Percentiles rank a stretch among this genome's conserved stretches.
Evolutionary conservation across 2,329 filamentous ascomycete species (phyloP).

Genomic region (Myrmaecium sp.): DNA sequence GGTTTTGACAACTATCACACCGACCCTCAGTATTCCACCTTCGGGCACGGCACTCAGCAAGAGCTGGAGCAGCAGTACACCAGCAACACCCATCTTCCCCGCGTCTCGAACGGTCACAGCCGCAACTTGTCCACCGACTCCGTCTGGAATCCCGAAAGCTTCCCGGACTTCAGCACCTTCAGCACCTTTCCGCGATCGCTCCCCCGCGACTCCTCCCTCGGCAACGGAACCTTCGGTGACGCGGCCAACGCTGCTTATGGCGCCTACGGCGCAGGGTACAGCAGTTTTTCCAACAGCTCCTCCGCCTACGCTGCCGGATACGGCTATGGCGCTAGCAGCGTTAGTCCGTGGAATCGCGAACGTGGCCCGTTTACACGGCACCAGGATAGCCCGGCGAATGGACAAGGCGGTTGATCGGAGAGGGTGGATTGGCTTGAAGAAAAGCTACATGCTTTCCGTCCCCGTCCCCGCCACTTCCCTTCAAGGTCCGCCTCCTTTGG

Average conservation of each 20-base stretch:
- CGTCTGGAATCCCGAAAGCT: conserved; percentile 14
- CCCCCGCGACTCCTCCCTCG: too few relatives aligned
- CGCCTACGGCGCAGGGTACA: too few relatives aligned
- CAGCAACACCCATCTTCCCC: not conserved
- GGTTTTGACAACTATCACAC: conserved; percentile 12
- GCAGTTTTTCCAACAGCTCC: conserved; percentile 8
- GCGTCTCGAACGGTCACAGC: conserved; percentile 12
- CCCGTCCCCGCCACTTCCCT: too few relatives aligned
- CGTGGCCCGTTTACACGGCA: conserved; percentile 17
- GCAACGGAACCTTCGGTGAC: too few relatives aligned
- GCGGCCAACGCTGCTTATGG: too few relatives aligned
- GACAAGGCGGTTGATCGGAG: conserved; percentile 22
- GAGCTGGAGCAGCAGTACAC: too few relatives aligned
- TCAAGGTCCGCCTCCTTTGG: too few relatives aligned
- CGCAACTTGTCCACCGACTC: conserved; percentile 27
- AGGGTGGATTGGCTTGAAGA: too few relatives aligned
- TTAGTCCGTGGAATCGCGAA: conserved; percentile 17
- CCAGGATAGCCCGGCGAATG: conserved; percentile 15
- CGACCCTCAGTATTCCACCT: conserved; percentile 13
- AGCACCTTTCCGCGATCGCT: too few relatives aligned
- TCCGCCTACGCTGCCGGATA: conserved; percentile 7
- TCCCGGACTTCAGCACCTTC: conserved; percentile 1
- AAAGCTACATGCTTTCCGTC: too few relatives aligned
- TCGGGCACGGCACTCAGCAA: too few relatives aligned
- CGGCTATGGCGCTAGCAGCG: conserved; percentile 14